Evolutionary conservation across 116 monocot species (phyloP).

Genomic region (Zostera marina): DNA sequence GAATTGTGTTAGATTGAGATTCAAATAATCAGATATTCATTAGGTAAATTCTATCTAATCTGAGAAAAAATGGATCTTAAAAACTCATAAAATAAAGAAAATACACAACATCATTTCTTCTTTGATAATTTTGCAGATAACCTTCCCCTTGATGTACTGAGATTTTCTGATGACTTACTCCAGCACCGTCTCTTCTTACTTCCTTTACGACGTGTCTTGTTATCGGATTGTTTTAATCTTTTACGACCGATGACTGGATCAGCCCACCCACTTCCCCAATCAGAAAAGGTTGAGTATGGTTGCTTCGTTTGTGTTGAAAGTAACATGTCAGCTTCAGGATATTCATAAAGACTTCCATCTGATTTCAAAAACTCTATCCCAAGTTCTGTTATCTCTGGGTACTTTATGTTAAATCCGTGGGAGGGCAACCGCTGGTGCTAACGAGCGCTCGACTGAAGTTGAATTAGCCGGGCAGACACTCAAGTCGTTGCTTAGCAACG

Average conservation of each 20-base stretch:
- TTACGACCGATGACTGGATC: constrained; percentile 76
- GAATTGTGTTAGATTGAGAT: too few relatives aligned
- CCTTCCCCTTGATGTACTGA: constrained; percentile 50
- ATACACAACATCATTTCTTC: constrained; percentile 7
- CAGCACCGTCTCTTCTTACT: constrained; percentile 21
- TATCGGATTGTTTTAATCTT: constrained; percentile 36
- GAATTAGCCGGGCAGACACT: too few relatives aligned
- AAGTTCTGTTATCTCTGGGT: constrained; percentile 48
- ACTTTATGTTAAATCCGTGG: too few relatives aligned
- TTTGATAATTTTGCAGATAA: constrained; percentile 47
- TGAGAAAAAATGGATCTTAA: too few relatives aligned
- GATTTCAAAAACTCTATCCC: constrained; percentile 44
- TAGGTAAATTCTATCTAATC: too few relatives aligned
- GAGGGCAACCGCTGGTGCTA: too few relatives aligned
- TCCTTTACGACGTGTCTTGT: neutral
- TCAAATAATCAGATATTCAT: too few relatives aligned
- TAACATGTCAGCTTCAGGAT: constrained; percentile 87
- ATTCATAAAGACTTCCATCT: constrained; percentile 21
- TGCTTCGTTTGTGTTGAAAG: constrained; percentile 11
- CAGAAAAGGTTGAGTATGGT: constrained; percentile 52
- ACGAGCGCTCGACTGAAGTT: too few relatives aligned
- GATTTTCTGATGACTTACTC: constrained; percentile 1
- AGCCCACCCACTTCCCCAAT: constrained; percentile 93
- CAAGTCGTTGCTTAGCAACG: too few relatives aligned
- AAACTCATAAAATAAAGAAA: neutral